Evolutionary conservation across 129 eudicot species (phyloP).

Genomic region (Centaurea solstitialis): DNA sequence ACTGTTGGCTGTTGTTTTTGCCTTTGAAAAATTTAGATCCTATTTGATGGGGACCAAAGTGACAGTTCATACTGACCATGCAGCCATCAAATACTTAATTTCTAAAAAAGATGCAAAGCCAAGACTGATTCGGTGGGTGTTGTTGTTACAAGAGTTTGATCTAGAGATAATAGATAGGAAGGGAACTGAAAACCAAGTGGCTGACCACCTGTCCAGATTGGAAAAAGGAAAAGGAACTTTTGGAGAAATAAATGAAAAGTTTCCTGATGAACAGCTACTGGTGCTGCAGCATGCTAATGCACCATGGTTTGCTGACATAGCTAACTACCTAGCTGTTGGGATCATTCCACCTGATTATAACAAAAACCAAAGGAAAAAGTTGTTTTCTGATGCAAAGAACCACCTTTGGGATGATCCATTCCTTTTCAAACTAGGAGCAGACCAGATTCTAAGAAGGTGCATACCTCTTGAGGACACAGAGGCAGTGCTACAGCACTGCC

Average conservation of each 20-base stretch:
- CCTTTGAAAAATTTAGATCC: too few relatives aligned
- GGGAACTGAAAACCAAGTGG: neutral
- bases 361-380: neutral
- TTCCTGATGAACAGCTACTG: too few relatives aligned
- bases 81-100: neutral
- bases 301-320: too few relatives aligned
- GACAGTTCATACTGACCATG: too few relatives aligned
- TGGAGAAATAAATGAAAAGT: too few relatives aligned
- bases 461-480: neutral
- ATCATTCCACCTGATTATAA: too few relatives aligned
- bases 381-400: neutral
- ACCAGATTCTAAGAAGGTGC: neutral
- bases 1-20: too few relatives aligned
- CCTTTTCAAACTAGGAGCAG: neutral
- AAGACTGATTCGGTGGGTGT: neutral
- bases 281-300: too few relatives aligned
- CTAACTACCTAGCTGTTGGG: too few relatives aligned
- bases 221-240: neutral
- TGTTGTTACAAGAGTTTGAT: neutral
- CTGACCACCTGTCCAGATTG: neutral
- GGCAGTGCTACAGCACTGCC: neutral
- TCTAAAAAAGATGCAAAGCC: neutral
- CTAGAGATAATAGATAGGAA: neutral
- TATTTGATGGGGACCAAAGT: too few relatives aligned
- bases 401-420: neutral